These are phyloP conservation scores for Boletus reticuloceps DNA, from an alignment of 768 basidiomycete species.

Conservation along the genomic window DNA sequence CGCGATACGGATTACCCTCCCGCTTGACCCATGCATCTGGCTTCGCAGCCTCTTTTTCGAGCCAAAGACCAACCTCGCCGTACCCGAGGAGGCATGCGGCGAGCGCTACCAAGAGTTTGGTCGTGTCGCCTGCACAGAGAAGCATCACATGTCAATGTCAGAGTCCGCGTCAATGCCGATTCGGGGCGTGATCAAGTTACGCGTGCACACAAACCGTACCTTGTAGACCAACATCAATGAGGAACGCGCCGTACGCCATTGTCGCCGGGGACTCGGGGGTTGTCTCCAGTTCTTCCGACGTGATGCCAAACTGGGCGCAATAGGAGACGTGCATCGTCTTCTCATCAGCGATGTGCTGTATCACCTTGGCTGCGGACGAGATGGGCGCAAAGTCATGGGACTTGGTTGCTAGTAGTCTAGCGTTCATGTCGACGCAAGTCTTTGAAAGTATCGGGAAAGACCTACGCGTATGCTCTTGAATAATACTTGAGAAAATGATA, in stretches of 20 bases:
- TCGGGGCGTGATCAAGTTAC: not conserved
- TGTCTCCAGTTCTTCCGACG: slow-evolving; percentile 52
- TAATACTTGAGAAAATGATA: slow-evolving; percentile 84
- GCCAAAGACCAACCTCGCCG: slow-evolving; percentile 87
- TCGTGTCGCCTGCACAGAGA: slow-evolving; percentile 55
- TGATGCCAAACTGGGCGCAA: slow-evolving; percentile 70
- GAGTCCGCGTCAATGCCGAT: too few relatives aligned
- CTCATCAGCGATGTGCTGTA: slow-evolving; percentile 65
- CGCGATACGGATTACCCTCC: slow-evolving; percentile 70
- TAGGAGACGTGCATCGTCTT: slow-evolving; percentile 67
- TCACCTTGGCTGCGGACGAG: slow-evolving; percentile 56
- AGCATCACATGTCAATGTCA: too few relatives aligned
- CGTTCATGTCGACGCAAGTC: not conserved
- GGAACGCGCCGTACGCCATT: slow-evolving; percentile 83
- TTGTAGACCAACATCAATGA: slow-evolving; percentile 74
- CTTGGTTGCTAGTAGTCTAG: slow-evolving; percentile 76
- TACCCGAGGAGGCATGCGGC: slow-evolving; percentile 89
- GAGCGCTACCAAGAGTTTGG: slow-evolving; percentile 74
- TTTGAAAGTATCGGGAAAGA: not conserved
- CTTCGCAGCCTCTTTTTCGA: slow-evolving; percentile 53
- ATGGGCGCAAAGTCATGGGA: slow-evolving; percentile 64
- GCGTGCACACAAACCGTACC: not conserved
- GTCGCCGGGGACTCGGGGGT: slow-evolving; percentile 70
- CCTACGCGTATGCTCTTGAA: slow-evolving; percentile 73
- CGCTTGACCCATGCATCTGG: slow-evolving; percentile 51